Evolutionary conservation across 78 protist genomes (phyloP).

Genomic region (Polysphondylium violaceum): DNA sequence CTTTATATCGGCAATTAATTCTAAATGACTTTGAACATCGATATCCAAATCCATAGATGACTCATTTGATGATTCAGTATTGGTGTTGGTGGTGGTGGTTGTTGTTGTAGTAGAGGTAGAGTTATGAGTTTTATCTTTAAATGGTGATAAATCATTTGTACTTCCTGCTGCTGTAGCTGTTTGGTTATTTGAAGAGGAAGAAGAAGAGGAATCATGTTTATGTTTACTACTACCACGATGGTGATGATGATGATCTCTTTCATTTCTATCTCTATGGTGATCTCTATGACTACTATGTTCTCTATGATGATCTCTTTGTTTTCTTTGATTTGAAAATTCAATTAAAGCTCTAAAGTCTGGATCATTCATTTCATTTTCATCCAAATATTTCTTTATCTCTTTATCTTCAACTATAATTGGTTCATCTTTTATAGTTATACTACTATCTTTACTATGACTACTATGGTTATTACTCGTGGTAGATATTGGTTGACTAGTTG

Average conservation of each 20-base stretch:
- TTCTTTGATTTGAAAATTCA: conserved; percentile 18
- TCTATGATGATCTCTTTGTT: background rate
- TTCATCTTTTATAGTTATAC: background rate
- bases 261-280: background rate
- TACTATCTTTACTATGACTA: background rate
- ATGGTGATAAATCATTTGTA: background rate
- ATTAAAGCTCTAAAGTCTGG: conserved; percentile 24
- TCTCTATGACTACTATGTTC: conserved; percentile 12
- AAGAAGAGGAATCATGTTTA: background rate
- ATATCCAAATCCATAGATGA: conserved; percentile 32
- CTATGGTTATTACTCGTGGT: background rate
- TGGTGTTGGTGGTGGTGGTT: background rate
- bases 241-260: background rate
- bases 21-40: conserved; percentile 25
- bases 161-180: background rate
- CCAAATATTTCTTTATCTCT: background rate
- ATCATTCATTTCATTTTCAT: conserved; percentile 4
- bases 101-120: background rate
- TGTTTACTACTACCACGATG: background rate
- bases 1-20: conserved; percentile 23
- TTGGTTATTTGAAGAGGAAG: background rate
- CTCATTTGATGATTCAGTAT: background rate
- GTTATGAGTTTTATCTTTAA: background rate
- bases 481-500: too few relatives aligned
- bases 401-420: background rate